Base-by-base conservation (phyloP, 73 alveolate species). In the Tetrahymena elliotti region DNA sequence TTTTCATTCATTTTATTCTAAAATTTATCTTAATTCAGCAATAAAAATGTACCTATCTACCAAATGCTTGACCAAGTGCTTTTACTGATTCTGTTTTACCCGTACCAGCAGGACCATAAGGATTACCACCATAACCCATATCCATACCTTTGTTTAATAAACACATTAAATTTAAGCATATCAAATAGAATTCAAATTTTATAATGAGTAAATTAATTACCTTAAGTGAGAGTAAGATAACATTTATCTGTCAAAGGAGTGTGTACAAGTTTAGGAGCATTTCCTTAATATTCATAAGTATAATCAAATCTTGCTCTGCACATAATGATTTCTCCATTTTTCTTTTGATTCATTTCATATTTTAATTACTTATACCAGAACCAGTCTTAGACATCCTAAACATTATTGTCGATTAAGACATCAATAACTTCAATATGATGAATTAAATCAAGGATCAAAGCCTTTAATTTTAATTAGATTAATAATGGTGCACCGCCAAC, bases 71-170 rank as follows among this genome's bases (percentile, higher is more conserved):
- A 22, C 99, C 99, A 11, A 99, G 98, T 7, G 99, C 99, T 94
- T 99, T 99, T 24, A 99, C 99, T 38, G 99, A 97, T 96, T 99
- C 99, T 20, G 99, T 99, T 97, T 99, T 99, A 35, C 99, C 99
- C 2, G 99, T 99, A 31, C 99, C 99, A 0, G 99, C 99, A 12
- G 99, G 99, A 10, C 99, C 99, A 97, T 99, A 99, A 3, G 99
- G 99, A 94, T 99, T 99, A 7, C 99, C 99, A 33, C 99, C 99
- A 95, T 99, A 99, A 22, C 99, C 99, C 99, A 99, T 98, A 95
- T 99, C 98, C 99, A 99, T 97, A 88, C 99, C 88, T 68, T n/a
- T 10, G 54, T 10, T 41, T 53, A 53, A 53, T 15, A 7, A n/a
- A 15, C 12, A 53, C 33, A 15, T n/a, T 53, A 11, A n/a, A n/a